These are phyloP conservation scores for Lodderomyces theae DNA, from an alignment of 1,139 yeast species.

Conservation along the genomic window DNA sequence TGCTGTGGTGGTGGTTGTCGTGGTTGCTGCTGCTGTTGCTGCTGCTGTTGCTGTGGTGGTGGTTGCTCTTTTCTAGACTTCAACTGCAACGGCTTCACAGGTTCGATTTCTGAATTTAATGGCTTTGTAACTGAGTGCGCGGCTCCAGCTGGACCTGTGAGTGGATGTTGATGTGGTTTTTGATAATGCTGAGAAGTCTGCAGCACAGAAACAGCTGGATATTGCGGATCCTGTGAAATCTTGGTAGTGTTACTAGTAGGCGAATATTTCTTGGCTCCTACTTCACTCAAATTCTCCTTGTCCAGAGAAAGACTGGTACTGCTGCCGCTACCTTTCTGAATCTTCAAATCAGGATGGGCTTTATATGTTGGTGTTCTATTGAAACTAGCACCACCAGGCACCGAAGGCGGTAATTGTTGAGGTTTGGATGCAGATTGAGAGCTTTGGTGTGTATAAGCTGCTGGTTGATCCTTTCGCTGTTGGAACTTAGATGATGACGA, in stretches of 20 bases:
- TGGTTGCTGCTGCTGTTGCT: slow-evolving; percentile 33
- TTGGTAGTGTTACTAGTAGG: not conserved
- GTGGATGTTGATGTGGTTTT: slow-evolving; percentile 7
- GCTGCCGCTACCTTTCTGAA: slow-evolving; percentile 21
- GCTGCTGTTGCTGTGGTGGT: slow-evolving; percentile 14
- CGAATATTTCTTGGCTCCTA: not conserved
- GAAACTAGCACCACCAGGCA: not conserved
- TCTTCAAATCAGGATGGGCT: slow-evolving; percentile 34
- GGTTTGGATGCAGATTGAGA: slow-evolving; percentile 22
- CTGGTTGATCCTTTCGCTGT: slow-evolving; percentile 12
- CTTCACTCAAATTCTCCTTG: slow-evolving; percentile 3
- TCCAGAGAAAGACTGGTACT: slow-evolving; percentile 8
- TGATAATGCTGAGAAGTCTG: slow-evolving; percentile 1
- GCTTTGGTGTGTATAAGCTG: not conserved
- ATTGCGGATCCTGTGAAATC: slow-evolving; percentile 2
- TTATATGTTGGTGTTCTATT: slow-evolving; percentile 13
- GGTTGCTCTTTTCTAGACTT: slow-evolving; percentile 14
- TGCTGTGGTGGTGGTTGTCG: slow-evolving; percentile 18
- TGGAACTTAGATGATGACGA: not conserved
- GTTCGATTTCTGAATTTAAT: slow-evolving; percentile 10
- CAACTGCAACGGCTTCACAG: slow-evolving; percentile 16
- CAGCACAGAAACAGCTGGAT: slow-evolving; percentile 18
- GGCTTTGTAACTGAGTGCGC: slow-evolving; percentile 16
- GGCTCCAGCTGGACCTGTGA: slow-evolving; percentile 11
- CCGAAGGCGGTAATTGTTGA: slow-evolving; percentile 9